Evolutionary conservation across 2,329 filamentous ascomycete genomes (phyloP).

Genomic region (Pseudocercospora macadamiae): DNA sequence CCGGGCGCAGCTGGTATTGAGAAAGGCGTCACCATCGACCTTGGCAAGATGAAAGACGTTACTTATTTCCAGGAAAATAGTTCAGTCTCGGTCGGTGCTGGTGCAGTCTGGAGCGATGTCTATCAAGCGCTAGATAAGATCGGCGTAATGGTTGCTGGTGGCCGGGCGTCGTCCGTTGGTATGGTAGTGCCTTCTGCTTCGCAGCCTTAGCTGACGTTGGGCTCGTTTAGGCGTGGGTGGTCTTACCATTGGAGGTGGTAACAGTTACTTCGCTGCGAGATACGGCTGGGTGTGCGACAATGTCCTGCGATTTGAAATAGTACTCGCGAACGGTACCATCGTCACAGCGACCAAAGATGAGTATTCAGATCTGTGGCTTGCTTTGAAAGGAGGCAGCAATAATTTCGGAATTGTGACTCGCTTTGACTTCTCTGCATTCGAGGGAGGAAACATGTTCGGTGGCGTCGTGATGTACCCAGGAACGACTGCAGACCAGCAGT

Average conservation of each 20-base stretch:
- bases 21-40: slow-evolving; percentile 47
- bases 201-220: not conserved
- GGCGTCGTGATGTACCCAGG: slow-evolving; percentile 2
- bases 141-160: slow-evolving; percentile 48
- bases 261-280: slow-evolving; percentile 29
- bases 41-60: slow-evolving; percentile 46
- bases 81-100: slow-evolving; percentile 50
- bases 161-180: slow-evolving; percentile 38
- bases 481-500: slow-evolving; percentile 9
- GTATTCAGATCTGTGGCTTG: slow-evolving; percentile 26
- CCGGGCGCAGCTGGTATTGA: slow-evolving; percentile 22
- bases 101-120: slow-evolving; percentile 50
- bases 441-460: slow-evolving; percentile 10
- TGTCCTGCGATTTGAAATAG: slow-evolving; percentile 30
- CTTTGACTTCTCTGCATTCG: slow-evolving; percentile 24
- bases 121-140: slow-evolving; percentile 46
- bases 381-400: slow-evolving; percentile 26
- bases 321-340: slow-evolving; percentile 29
- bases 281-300: slow-evolving; percentile 33
- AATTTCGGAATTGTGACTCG: slow-evolving; percentile 32
- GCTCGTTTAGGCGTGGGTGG: slow-evolving; percentile 25
- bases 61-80: slow-evolving; percentile 38
- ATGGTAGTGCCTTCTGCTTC: not conserved
- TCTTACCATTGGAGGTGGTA: slow-evolving; percentile 31
- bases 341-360: slow-evolving; percentile 23